Base-by-base conservation (phyloP, 768 basidiomycete species). In the Phanerodontia chrysosporium region DNA sequence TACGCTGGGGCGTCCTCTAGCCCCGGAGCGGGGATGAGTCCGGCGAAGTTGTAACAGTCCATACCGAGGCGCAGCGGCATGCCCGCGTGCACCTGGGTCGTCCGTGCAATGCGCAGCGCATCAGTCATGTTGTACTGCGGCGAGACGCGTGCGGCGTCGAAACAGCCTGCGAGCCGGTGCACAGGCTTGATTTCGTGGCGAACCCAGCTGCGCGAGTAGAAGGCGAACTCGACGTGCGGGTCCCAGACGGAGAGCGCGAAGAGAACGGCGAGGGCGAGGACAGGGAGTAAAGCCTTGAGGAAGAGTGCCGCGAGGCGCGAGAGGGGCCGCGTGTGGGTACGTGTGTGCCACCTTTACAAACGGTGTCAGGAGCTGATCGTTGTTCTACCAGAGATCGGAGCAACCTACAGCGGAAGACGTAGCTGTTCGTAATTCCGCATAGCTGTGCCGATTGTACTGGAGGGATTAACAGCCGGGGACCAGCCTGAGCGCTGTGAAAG, bases 11-110 rank as follows among this genome's bases (percentile, higher is more conserved):
- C 62, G 30, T n/a, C 25, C 16, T 57, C 42, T 21, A 57, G 54
- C 32, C n/a, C n/a, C 10, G 45, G 51, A 3, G 64, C 28, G 35
- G 62, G 83, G 22, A 98, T 82, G 18, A 92, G 94, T 13, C 87
- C 87, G 2, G 95, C 90, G 72, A 95, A 95, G 69, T 93, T 86
- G 69, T 95, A 98, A 73, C 96, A 98, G 69, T 94, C 90, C 77
- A 92, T 77, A 35, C 90, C 90, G 61, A 90, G 78, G 54, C 82
- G 80, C 77, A 98, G 78, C 2, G 84, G 77, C 63, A 92, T 77
- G 18, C 95, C 95, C 0, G 92, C 85, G 56, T 95, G 89, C 8
- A 97, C 79, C 61, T 89, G 85, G 36, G 83, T 85, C 60, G 70
- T 70, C 67, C 84, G 84, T 22, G 82, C 81, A 3, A 85, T 84